phyloP scores from a whole-genome alignment of 768 basidiomycete species.

The Cystofilobasidium ferigula region DNA sequence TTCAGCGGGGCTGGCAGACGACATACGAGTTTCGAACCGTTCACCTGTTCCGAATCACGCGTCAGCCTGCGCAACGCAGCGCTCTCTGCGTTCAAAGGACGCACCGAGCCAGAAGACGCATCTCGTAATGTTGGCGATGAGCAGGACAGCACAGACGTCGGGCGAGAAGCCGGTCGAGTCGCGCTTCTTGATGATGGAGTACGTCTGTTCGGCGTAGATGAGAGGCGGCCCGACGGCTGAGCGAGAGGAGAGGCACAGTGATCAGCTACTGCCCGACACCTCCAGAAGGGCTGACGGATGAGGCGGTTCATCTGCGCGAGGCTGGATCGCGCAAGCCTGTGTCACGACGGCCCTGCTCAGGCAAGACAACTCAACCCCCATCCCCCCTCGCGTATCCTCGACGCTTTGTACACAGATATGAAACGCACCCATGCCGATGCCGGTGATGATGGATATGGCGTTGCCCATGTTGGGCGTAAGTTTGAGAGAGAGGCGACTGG shows the following conservation, averaged over 20 bases:
- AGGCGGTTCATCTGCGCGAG: neutral
- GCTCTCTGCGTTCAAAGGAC: neutral
- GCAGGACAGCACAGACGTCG: conserved; percentile 21
- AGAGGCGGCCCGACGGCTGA: conserved; percentile 21
- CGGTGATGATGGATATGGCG: conserved; percentile 9
- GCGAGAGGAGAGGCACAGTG: neutral
- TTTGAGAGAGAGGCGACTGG: neutral
- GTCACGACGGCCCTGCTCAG: too few species aligned
- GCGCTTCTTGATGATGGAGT: conserved; percentile 13
- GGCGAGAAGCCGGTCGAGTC: conserved; percentile 16
- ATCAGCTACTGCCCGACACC: neutral
- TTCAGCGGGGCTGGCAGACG: neutral
- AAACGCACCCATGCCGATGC: conserved; percentile 20
- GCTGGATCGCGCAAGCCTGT: too few species aligned
- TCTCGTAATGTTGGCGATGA: conserved; percentile 14
- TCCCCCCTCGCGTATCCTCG: too few species aligned
- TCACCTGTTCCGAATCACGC: too few species aligned
- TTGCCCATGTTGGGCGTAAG: conserved; percentile 6
- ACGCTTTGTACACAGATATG: too few species aligned
- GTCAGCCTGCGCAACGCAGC: neutral
- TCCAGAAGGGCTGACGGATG: neutral
- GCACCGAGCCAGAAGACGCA: conserved; percentile 7
- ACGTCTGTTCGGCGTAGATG: conserved; percentile 19
- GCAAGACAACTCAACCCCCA: too few species aligned
- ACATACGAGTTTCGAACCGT: too few species aligned